These are phyloP conservation scores for Xylaria arbuscula DNA, from an alignment of 2,329 filamentous ascomycete species.

Conservation along the genomic window DNA sequence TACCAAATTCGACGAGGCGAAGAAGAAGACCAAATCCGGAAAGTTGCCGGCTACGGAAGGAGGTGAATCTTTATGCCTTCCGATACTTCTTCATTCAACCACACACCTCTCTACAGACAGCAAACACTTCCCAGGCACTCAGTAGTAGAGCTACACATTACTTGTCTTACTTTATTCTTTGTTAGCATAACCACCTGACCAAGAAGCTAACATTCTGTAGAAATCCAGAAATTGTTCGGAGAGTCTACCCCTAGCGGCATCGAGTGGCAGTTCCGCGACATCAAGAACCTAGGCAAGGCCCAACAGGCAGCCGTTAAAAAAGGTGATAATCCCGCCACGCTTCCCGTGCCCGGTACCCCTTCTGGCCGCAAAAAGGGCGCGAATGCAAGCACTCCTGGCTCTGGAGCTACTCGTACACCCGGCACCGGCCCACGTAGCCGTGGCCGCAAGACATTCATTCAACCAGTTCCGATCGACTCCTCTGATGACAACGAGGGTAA, in stretches of 20 bases:
- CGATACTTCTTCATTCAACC: neutral
- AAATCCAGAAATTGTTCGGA: constrained; percentile 69
- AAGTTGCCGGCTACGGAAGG: constrained; percentile 54
- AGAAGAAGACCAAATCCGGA: constrained; percentile 53
- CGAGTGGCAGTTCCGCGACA: constrained; percentile 68
- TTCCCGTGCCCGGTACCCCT: constrained; percentile 44
- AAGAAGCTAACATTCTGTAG: constrained; percentile 50
- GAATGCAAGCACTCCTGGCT: constrained; percentile 23
- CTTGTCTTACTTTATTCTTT: neutral
- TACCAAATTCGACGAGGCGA: constrained; percentile 41
- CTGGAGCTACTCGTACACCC: constrained; percentile 36
- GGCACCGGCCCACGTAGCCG: constrained; percentile 9
- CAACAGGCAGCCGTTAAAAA: constrained; percentile 58
- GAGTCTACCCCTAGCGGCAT: constrained; percentile 68
- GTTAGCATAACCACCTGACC: neutral
- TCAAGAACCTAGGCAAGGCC: constrained; percentile 64
- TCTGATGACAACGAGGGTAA: constrained; percentile 47
- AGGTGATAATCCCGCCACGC: constrained; percentile 59
- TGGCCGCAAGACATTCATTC: constrained; percentile 21
- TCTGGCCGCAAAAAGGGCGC: constrained; percentile 18
- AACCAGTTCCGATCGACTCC: constrained; percentile 40
- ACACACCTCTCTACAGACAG: neutral
- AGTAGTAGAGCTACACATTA: neutral
- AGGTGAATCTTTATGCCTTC: constrained; percentile 49
- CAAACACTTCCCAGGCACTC: neutral